Conservation (phyloP, 2,329 filamentous ascomycete genomes). For the Nannizziopsis barbatae region DNA sequence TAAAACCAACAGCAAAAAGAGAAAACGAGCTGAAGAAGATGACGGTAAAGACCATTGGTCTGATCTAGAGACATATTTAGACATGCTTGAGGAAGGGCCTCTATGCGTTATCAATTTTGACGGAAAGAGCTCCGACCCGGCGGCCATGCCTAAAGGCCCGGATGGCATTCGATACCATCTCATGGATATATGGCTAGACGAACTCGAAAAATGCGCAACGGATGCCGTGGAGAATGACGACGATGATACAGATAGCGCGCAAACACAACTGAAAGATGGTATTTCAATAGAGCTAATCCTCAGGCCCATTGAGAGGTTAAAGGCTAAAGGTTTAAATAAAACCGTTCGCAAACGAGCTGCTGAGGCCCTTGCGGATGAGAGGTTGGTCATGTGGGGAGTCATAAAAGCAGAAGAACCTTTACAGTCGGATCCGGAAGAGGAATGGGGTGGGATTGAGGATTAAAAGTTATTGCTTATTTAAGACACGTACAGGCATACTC, state of each 20-base stretch:
- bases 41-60: slow-evolving; percentile 17
- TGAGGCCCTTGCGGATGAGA: slow-evolving; percentile 62
- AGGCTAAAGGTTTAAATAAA: slow-evolving; percentile 52
- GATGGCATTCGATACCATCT: slow-evolving; percentile 79
- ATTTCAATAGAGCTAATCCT: slow-evolving; percentile 34
- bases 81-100: slow-evolving; percentile 32
- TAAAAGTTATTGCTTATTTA: neutral
- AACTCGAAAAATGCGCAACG: slow-evolving; percentile 61
- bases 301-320: slow-evolving; percentile 36
- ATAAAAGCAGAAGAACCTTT: slow-evolving; percentile 33
- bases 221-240: slow-evolving; percentile 33
- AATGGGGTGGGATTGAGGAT: slow-evolving; percentile 56
- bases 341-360: slow-evolving; percentile 57
- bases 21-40: slow-evolving; percentile 19
- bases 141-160: slow-evolving; percentile 49
- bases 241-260: slow-evolving; percentile 16
- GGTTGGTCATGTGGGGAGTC: slow-evolving; percentile 52
- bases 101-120: slow-evolving; percentile 33
- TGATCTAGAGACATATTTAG: slow-evolving; percentile 29
- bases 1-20: slow-evolving; percentile 19
- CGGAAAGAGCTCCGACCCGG: slow-evolving; percentile 9
- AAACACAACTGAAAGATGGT: slow-evolving; percentile 27
- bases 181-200: slow-evolving; percentile 84
- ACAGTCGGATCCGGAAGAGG: slow-evolving; percentile 33
- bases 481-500: neutral